These are phyloP conservation scores for Dactylonectria estremocensis DNA, from an alignment of 2,329 filamentous ascomycete species.

Conservation along the genomic window DNA sequence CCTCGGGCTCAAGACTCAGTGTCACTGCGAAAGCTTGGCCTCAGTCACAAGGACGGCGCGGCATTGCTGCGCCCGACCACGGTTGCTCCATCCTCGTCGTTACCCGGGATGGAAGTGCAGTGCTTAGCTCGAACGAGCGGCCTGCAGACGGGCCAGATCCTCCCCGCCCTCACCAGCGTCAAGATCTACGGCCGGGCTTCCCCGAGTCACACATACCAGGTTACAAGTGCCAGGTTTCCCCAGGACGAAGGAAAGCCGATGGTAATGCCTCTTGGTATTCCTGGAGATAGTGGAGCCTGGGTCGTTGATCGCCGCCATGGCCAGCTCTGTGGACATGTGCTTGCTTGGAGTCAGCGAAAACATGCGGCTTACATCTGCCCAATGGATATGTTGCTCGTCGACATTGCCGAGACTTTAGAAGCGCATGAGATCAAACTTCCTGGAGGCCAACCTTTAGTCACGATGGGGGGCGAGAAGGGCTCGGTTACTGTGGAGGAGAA, in stretches of 20 bases:
- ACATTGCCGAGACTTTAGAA: slow-evolving; percentile 85
- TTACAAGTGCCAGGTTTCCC: slow-evolving; percentile 59
- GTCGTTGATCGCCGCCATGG: slow-evolving; percentile 86
- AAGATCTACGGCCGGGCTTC: slow-evolving; percentile 89
- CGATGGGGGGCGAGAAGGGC: slow-evolving; percentile 41
- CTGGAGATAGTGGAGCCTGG: slow-evolving; percentile 95
- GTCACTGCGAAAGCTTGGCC: slow-evolving; percentile 27
- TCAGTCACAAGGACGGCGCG: slow-evolving; percentile 45
- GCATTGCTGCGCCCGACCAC: slow-evolving; percentile 67
- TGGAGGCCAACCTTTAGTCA: slow-evolving; percentile 64
- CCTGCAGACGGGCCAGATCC: slow-evolving; percentile 83
- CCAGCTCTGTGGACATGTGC: slow-evolving; percentile 88
- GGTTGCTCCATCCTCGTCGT: slow-evolving; percentile 70
- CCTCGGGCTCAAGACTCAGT: slow-evolving; percentile 53
- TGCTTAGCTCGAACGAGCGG: slow-evolving; percentile 92
- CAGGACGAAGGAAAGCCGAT: slow-evolving; percentile 38
- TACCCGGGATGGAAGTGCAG: slow-evolving; percentile 86
- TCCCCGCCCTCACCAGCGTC: slow-evolving; percentile 84
- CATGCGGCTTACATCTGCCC: slow-evolving; percentile 92
- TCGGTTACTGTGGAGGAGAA: slow-evolving; percentile 28
- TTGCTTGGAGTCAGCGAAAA: slow-evolving; percentile 88
- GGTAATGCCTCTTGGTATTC: slow-evolving; percentile 71
- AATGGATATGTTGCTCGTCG: slow-evolving; percentile 90
- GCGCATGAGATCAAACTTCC: slow-evolving; percentile 81
- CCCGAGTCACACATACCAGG: slow-evolving; percentile 80